Percentiles rank a stretch among this genome's conserved stretches.
Conservation (phyloP, 2,329 filamentous ascomycete species). For the Diplodia scrobiculata region DNA sequence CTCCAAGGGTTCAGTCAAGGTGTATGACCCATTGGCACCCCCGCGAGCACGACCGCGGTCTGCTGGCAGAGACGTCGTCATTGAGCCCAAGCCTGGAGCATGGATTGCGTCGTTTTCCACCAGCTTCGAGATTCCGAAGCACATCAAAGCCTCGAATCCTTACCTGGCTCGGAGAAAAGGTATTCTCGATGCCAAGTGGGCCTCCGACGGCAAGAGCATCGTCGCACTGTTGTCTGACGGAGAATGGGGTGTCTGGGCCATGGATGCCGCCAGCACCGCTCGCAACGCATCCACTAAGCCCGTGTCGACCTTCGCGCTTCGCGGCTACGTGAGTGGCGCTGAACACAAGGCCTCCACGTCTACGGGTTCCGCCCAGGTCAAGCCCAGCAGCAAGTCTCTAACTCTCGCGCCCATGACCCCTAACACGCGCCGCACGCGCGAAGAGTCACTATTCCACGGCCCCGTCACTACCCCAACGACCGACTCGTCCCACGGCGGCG, state of each 20-base stretch:
- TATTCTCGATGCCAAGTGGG: conserved; percentile 54
- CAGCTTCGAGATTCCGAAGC: conserved; percentile 40
- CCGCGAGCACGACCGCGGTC: conserved; percentile 34
- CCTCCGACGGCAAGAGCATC: conserved; percentile 50
- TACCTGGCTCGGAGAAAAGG: conserved; percentile 49
- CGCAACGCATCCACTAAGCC: conserved; percentile 33
- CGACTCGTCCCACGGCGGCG: conserved; percentile 44
- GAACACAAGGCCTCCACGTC: conserved; percentile 31
- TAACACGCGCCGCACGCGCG: conserved; percentile 52
- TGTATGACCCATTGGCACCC: conserved; percentile 58
- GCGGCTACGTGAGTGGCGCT: conserved; percentile 41
- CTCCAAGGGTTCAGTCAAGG: conserved; percentile 57
- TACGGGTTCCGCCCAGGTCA: conserved; percentile 31
- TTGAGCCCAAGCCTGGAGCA: conserved; percentile 31
- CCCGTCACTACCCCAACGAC: conserved; percentile 40
- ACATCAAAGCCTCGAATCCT: conserved; percentile 34
- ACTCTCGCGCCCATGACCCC: conserved; percentile 55
- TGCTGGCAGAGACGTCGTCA: conserved; percentile 31
- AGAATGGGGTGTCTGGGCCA: conserved; percentile 58
- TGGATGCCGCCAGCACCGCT: conserved; percentile 41
- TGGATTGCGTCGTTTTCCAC: conserved; percentile 42
- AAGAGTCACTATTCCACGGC: conserved; percentile 51
- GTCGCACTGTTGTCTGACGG: conserved; percentile 54
- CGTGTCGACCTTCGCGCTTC: conserved; percentile 40
- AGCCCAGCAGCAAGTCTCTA: conserved; percentile 39